A percentile compares a stretch with the other conserved stretches of the same genome.
These are phyloP conservation scores for Neonectria neomacrospora DNA, from an alignment of 2,329 filamentous ascomycete species.

Conservation along the genomic window DNA sequence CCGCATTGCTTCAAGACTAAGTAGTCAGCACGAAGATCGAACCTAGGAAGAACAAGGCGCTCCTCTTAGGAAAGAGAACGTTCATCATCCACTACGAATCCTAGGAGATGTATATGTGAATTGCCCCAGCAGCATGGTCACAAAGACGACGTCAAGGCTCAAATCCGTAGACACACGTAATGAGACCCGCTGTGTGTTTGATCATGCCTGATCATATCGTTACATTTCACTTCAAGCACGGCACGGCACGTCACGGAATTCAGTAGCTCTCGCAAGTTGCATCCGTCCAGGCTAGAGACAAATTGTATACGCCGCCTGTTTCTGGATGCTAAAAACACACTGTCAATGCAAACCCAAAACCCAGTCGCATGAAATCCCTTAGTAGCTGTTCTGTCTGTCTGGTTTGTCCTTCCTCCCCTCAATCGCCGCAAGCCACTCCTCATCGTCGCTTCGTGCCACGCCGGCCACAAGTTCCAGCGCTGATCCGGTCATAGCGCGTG, in stretches of 20 bases:
- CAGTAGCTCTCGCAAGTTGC: not conserved
- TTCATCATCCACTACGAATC: not conserved
- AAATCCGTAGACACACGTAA: not conserved
- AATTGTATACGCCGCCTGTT: constrained; percentile 48
- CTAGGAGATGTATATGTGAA: not conserved
- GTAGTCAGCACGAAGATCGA: not conserved
- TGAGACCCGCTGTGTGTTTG: no score
- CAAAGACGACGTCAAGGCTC: no score
- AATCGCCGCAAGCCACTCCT: constrained; percentile 37
- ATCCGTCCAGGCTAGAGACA: constrained; percentile 39
- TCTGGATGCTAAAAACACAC: constrained; percentile 47
- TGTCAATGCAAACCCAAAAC: constrained; percentile 53
- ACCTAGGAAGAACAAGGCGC: not conserved
- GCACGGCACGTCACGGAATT: not conserved
- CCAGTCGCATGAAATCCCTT: constrained; percentile 53
- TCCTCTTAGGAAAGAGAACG: not conserved
- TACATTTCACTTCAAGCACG: not conserved
- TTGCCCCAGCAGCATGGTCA: not conserved
- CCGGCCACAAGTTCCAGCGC: constrained; percentile 38
- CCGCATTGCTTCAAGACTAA: not conserved
- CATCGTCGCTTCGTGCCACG: constrained; percentile 42
- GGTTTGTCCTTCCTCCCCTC: constrained; percentile 48
- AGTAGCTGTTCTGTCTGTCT: constrained; percentile 53
- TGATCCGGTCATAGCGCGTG: constrained; percentile 32
- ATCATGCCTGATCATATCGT: no score